Base-by-base conservation (phyloP, 148 eudicot genomes). In the Rheum nobile region DNA sequence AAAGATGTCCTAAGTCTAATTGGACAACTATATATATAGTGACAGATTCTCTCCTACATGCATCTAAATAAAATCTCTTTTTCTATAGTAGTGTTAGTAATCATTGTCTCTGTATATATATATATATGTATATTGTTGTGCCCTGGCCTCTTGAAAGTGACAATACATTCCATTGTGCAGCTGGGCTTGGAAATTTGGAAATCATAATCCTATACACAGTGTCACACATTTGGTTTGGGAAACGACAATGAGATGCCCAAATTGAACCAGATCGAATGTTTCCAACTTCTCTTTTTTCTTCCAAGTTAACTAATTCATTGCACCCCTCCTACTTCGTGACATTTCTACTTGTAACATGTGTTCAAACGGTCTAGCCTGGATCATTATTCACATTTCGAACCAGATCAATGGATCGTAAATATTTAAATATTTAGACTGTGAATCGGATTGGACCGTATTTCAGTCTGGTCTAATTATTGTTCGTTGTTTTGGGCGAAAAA, bases 191-290 rank as follows among this genome's bases (percentile, higher is more conserved):
- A 13, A 21, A 19, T 48, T 48, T 1, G 55, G 29, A 54, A 21
- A 54, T 8, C 28, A 55, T 26, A 55, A 3, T 24, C 31, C 16
- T 8, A 0, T 57, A 57, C 65, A 26, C 26, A 10, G 32, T 26
- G 26, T 0, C 17, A 5, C 29, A 4, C n/a, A 57, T 8, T 26
- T 57, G 10, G 65, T 26, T 57, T 24, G 29, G 65, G 29, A 11
- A 57, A n/a, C n/a, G n/a, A n/a, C 65, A 57, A 57, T 26, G 65
- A 57, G 65, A 57, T 57, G 31, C 65, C 65, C 65, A 57, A 57
- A 57, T 57, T 57, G 55, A 50, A 50, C 55, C 1, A 50, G 21
- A 50, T n/a, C n/a, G n/a, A n/a, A 50, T 4, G 31, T 57, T 50
- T 50, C 9, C 24, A 50, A 50, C 57, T 50, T 19, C 54, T 48